A percentile compares a stretch with the other conserved stretches of the same genome.
Evolutionary conservation across 1,139 yeast genomes (phyloP).

Genomic region (Trichomonascaceae sp.): DNA sequence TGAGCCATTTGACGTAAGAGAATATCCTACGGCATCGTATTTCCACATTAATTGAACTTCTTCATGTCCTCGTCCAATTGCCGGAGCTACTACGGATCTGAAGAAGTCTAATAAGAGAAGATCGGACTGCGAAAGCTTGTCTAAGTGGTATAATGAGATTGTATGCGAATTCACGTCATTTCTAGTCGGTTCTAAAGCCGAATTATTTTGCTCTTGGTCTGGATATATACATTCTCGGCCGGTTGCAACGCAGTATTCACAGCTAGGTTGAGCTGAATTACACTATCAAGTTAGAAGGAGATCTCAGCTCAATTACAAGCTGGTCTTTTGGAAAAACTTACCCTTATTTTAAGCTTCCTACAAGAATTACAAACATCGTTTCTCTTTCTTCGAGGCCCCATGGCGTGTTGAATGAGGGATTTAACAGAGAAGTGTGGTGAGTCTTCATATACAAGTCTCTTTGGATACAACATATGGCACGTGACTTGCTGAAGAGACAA

Average conservation of each 20-base stretch:
- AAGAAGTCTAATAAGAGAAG: not conserved
- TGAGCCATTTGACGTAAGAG: not conserved
- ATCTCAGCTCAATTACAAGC: not conserved
- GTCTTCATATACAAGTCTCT: too few species aligned
- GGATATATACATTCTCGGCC: constrained; percentile 7
- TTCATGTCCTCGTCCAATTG: constrained; percentile 1
- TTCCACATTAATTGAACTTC: not conserved
- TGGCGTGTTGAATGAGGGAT: not conserved
- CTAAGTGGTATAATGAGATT: not conserved
- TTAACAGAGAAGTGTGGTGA: not conserved
- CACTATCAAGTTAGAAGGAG: constrained; percentile 1
- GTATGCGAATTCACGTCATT: not conserved
- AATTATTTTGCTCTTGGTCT: not conserved
- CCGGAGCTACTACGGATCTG: not conserved
- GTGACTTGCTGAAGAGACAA: not conserved
- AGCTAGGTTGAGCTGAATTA: constrained; percentile 6
- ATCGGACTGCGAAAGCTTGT: not conserved
- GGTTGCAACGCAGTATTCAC: constrained; percentile 10
- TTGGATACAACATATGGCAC: not conserved
- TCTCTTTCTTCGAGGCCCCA: not conserved
- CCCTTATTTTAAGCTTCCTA: constrained; percentile 15
- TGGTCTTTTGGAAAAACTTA: not conserved
- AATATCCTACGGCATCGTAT: not conserved
- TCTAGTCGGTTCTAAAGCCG: not conserved
- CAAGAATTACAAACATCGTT: constrained; percentile 9